phyloP scores from a whole-genome alignment of 257 asterid species.

The Petrea volubilis region DNA sequence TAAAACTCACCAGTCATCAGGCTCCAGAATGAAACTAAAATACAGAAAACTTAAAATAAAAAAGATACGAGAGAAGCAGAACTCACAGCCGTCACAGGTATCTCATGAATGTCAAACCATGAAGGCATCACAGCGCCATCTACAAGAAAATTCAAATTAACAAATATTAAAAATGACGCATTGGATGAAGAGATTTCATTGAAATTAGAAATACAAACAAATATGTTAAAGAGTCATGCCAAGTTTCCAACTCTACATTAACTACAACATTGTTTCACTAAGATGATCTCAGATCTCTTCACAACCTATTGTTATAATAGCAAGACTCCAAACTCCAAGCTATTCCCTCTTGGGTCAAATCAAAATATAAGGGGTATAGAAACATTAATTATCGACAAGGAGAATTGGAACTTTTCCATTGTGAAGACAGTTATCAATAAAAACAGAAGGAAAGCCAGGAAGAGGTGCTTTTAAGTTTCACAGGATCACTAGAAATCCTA shows the following conservation, averaged over 20 bases:
- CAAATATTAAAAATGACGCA: constrained; percentile 11
- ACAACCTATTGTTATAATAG: not conserved
- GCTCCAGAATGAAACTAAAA: not conserved
- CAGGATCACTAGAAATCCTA: not conserved
- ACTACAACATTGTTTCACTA: not conserved
- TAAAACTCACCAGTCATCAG: not conserved
- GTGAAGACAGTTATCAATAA: not conserved
- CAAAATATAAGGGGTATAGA: not conserved
- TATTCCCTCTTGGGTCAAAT: not conserved
- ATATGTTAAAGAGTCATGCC: not conserved
- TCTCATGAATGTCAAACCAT: constrained; percentile 92
- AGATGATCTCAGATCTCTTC: not conserved
- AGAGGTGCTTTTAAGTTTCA: not conserved
- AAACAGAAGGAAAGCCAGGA: constrained; percentile 9
- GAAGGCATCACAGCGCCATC: constrained; percentile 99
- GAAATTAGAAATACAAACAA: not conserved
- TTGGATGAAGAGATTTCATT: not conserved
- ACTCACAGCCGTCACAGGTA: constrained; percentile 90
- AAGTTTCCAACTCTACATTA: not conserved
- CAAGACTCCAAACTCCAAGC: not conserved
- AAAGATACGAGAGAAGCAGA: constrained; percentile 24
- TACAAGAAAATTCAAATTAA: constrained; percentile 28
- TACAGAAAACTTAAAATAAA: constrained; percentile 1
- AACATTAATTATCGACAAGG: constrained; percentile 6
- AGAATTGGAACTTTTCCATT: constrained; percentile 7